Evolutionary conservation across 768 basidiomycete species (phyloP), one percentile per base, ranked within the genome.

Genomic region (Neoboletus subvelutipes): DNA sequence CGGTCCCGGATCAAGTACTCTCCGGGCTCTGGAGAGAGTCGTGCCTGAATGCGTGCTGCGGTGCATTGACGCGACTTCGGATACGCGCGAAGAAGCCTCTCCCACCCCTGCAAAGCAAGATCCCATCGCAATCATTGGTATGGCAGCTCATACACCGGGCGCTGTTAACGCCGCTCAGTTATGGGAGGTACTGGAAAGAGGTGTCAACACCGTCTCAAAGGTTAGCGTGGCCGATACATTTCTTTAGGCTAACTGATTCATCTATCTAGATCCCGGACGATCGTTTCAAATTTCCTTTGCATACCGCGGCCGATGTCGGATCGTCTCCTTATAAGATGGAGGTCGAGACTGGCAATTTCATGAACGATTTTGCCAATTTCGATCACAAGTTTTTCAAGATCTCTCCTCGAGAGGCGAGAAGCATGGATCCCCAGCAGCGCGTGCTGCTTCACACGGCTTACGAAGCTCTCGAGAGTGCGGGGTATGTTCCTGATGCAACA

Each of bases 401-500:
- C 45, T 87, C 83, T 40, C 88, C 89, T 2, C 80, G 88, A 6
- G 88, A 90, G 69, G 88, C 89, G 15, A 81, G 74, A 57, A 82
- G 76, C 67, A 90, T 90, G 87, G 86, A 90, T 64, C 88, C 89
- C 8, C 88, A 90, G 60, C 87, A 89, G 59, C 80, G 88, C 5
- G 62, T 90, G 34, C 73, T 90, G 5, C 76, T 90, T 17, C 86
- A 86, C 39, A 77, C 81, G 3, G 85, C 84, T 5, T 81, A 87
- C 52, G 79, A 86, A 55, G 88, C 88, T 0, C 74, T 90, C 5
- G 87, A 90, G 65, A 77, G 83, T 57, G 79, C 87, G 5, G 89
- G 88, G 0, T 90, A 86, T 64, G 81, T 87, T 15, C 86, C 87
- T 1, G 71, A 81, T 49, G 75, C 80, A 2, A 84, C 84, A 0